phyloP scores from a whole-genome alignment of 116 monocot genomes.

The Papilionanthe hybrid region DNA sequence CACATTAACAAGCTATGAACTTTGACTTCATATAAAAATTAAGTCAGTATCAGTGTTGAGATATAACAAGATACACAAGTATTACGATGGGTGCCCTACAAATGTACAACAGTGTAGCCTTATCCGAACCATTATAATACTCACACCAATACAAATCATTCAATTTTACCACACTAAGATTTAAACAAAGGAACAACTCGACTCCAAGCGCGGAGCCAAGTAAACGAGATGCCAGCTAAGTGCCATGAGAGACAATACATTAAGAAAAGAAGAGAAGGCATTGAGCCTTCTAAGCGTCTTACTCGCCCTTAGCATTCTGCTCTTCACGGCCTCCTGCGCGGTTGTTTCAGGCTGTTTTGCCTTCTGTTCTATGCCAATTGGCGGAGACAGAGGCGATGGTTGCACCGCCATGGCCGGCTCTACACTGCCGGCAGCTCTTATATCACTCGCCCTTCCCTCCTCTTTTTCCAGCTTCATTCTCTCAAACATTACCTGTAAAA shows the following conservation, averaged over 20 bases:
- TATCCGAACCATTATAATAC: too few relatives aligned
- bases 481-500: slow-evolving; percentile 48
- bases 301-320: slow-evolving; percentile 33
- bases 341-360: neutral
- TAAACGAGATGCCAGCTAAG: slow-evolving; percentile 75
- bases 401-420: neutral
- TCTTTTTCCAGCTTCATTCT: slow-evolving; percentile 87
- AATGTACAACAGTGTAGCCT: too few relatives aligned
- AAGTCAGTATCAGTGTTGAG: too few relatives aligned
- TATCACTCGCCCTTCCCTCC: slow-evolving; percentile 65
- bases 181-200: neutral
- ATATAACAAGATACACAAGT: too few relatives aligned
- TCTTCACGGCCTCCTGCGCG: slow-evolving; percentile 25
- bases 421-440: slow-evolving; percentile 15
- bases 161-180: too few relatives aligned
- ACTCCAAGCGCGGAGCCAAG: slow-evolving; percentile 29
- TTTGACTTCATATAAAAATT: too few relatives aligned
- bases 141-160: too few relatives aligned
- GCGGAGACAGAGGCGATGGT: neutral
- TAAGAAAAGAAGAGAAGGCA: slow-evolving; percentile 58
- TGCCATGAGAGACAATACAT: slow-evolving; percentile 60
- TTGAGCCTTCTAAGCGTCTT: slow-evolving; percentile 50
- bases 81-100: too few relatives aligned
- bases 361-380: neutral
- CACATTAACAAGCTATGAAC: too few relatives aligned